A percentile compares a stretch with the other conserved stretches of the same genome.
Conservation (phyloP, 2,329 filamentous ascomycete species). For the Pezicula neosporulosa region DNA sequence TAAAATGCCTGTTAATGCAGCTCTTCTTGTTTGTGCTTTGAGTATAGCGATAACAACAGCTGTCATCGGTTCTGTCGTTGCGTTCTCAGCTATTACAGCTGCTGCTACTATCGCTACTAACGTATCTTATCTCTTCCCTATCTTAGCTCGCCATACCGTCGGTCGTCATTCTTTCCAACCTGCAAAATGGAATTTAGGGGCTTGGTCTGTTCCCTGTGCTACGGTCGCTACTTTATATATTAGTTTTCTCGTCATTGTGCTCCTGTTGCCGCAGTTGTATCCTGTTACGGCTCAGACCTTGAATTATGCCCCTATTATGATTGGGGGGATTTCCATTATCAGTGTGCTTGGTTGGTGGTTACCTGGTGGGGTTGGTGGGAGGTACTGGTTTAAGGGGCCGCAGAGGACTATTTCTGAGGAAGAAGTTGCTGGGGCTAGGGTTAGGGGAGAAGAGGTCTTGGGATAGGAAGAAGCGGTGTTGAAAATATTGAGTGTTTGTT, state of each 20-base stretch:
- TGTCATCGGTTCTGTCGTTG: constrained; percentile 33
- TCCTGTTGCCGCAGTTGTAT: constrained; percentile 34
- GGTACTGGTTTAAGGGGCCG: constrained; percentile 34
- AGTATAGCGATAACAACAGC: constrained; percentile 31
- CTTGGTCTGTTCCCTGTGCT: constrained; percentile 23
- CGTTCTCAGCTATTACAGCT: constrained; percentile 34
- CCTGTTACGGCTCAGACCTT: constrained; percentile 33
- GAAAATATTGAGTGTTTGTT: too few relatives aligned
- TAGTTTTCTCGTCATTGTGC: constrained; percentile 31
- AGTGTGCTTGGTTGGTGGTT: constrained; percentile 32
- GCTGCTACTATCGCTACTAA: constrained; percentile 36
- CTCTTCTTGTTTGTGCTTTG: constrained; percentile 28
- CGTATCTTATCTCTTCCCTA: constrained; percentile 35
- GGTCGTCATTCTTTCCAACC: constrained; percentile 30
- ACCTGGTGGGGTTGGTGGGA: constrained; percentile 30
- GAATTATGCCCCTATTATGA: constrained; percentile 37
- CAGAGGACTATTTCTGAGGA: constrained; percentile 31
- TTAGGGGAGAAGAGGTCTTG: neutral
- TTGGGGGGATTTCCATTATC: constrained; percentile 32
- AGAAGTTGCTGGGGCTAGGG: constrained; percentile 11
- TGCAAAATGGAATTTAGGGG: constrained; percentile 31
- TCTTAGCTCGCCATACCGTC: constrained; percentile 34
- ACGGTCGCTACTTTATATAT: constrained; percentile 30
- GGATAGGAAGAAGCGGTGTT: too few relatives aligned
- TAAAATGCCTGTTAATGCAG: constrained; percentile 34